Percentiles rank a stretch among this genome's conserved stretches.
These are phyloP conservation scores for Didymellaceae sp. DNA, from an alignment of 2,329 filamentous ascomycete genomes.

Conservation along the genomic window DNA sequence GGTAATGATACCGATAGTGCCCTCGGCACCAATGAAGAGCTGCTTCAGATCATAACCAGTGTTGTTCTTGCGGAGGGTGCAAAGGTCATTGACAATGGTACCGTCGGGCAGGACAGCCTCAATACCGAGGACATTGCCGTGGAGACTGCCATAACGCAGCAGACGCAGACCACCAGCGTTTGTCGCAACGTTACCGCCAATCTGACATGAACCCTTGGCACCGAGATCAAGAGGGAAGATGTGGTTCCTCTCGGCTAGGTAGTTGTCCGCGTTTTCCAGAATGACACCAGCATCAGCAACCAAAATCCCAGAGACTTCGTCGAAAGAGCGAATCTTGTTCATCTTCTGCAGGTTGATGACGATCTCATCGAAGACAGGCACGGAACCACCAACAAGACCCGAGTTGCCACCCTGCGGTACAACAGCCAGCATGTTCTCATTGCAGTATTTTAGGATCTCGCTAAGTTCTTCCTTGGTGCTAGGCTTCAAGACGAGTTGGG, in stretches of 20 bases:
- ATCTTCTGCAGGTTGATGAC: constrained; percentile 89
- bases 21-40: constrained; percentile 93
- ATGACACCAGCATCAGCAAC: constrained; percentile 92
- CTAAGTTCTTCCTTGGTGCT: constrained; percentile 86
- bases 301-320: constrained; percentile 88
- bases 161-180: constrained; percentile 93
- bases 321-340: constrained; percentile 90
- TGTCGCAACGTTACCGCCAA: constrained; percentile 94
- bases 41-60: constrained; percentile 98
- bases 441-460: constrained; percentile 92
- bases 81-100: constrained; percentile 87
- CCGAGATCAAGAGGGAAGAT: constrained; percentile 98
- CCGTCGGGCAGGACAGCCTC: constrained; percentile 95
- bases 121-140: constrained; percentile 89
- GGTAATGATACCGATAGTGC: constrained; percentile 93
- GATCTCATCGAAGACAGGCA: constrained; percentile 98
- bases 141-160: constrained; percentile 89
- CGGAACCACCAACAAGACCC: constrained; percentile 90
- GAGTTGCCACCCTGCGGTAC: constrained; percentile 98
- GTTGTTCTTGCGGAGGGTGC: constrained; percentile 94
- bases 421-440: constrained; percentile 87
- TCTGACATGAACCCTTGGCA: constrained; percentile 94
- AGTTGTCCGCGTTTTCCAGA: constrained; percentile 86
- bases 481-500: constrained; percentile 85
- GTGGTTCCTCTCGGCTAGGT: constrained; percentile 80